phyloP scores from a whole-genome alignment of 306 rosid genomes.

The Quercus berberidifolia region DNA sequence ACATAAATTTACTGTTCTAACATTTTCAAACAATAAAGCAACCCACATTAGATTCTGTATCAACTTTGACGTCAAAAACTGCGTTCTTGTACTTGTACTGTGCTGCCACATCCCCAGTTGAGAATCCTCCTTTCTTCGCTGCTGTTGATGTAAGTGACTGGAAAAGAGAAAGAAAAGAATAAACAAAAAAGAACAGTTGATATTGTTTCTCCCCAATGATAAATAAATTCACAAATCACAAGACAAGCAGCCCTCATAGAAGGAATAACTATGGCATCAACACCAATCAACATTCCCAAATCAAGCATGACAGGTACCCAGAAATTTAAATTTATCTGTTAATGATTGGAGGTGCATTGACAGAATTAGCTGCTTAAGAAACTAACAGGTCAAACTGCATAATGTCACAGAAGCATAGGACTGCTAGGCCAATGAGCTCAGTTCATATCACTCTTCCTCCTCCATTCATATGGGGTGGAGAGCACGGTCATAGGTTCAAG shows the following conservation, averaged over 20 bases:
- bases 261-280: background rate
- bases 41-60: conserved; percentile 82
- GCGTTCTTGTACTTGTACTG: conserved; percentile 77
- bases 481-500: too few species aligned
- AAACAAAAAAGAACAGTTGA: background rate
- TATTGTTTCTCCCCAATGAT: background rate
- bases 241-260: background rate
- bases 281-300: background rate
- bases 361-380: background rate
- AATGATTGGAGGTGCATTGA: background rate
- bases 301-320: background rate
- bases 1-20: background rate
- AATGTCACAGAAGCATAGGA: background rate
- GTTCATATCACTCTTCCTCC: too few species aligned
- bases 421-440: too few species aligned
- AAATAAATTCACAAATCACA: background rate
- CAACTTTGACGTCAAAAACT: conserved; percentile 73
- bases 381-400: background rate
- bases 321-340: background rate
- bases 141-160: conserved; percentile 94
- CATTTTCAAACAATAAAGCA: conserved; percentile 18
- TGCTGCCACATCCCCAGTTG: conserved; percentile 77
- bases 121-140: conserved; percentile 83
- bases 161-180: background rate
- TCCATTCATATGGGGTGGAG: too few species aligned